A percentile compares a stretch with the other conserved stretches of the same genome.
These are phyloP conservation scores for Backusella circina DNA, from an alignment of 192 early-diverging fungal genomes.

Conservation along the genomic window DNA sequence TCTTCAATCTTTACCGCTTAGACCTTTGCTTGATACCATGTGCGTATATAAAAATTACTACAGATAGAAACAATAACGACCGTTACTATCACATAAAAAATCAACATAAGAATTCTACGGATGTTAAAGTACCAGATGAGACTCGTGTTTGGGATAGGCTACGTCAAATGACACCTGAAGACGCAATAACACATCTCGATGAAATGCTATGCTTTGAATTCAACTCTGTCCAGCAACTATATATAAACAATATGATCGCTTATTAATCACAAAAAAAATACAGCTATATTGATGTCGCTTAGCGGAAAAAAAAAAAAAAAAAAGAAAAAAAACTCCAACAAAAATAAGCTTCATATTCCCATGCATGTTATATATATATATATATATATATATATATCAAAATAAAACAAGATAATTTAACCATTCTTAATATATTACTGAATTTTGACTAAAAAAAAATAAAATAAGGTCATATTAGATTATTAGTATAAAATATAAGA, in stretches of 20 bases:
- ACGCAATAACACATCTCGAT: not conserved
- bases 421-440: no score
- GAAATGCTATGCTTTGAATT: not conserved
- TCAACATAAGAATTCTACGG: not conserved
- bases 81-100: not conserved
- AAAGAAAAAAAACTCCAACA: no score
- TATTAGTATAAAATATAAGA: no score
- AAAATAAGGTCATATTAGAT: no score
- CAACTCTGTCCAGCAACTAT: not conserved
- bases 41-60: not conserved
- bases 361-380: no score
- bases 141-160: not conserved
- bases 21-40: not conserved
- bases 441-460: no score
- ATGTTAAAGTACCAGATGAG: not conserved
- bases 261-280: no score
- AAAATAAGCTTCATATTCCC: no score
- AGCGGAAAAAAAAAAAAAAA: no score
- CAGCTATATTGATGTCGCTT: no score
- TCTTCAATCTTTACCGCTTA: not conserved
- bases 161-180: not conserved
- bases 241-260: not conserved
- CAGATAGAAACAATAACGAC: not conserved
- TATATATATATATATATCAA: no score
- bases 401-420: no score